Base-by-base conservation (phyloP, 371 early-diverging fungal species). In the Apophysomyces trapeziformis region DNA sequence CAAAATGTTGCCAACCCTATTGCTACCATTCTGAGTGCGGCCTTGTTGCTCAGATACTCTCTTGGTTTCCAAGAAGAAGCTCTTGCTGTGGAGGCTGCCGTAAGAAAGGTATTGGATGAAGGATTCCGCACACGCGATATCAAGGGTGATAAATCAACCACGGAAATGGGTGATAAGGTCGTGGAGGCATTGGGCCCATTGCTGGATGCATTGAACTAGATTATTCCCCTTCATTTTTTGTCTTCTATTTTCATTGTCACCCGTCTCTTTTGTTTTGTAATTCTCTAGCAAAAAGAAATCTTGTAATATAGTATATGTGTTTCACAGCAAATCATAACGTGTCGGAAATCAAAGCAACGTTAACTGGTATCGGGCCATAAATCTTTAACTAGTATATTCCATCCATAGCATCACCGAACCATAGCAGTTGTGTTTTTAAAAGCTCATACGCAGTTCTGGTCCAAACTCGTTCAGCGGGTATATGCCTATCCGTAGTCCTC, bases 1-100 rank as follows among this genome's bases (percentile, higher is more conserved):
- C 88, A 96, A 79, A 90, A 90, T 47, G 89, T 96, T 67, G 96
- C 96, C 62, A 99, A 99, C 81, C 99, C 99, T 9, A 89, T 97
- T 39, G 99, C 97, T 50, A 96, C 98, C 62, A 99, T 99, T 70
- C 90, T 98, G 58, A 92, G 93, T 71, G 94, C 89, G 47, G 98
- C 99, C 38, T 86, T 99, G 89, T 76, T 99, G 80, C 84, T 98
- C 68, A 90, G 93, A 67, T 97, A 96, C 86, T 96, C 98, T 21
- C 88, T 99, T 68, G 90, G 89, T 50, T 79, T 95, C 78, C 92
- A 92, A 66, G 74, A 82, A 61, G 97, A 96, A 74, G 97, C 97
- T 41, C 83, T 89, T 63, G 92, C 93, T 16, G 73, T 99, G 44
- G 97, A 97, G 83, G 87, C 88, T 41, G 96, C 98, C 54, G 97